Evolutionary conservation across 305 asterid genomes (phyloP).

Genomic region (Fraxinus velutina): DNA sequence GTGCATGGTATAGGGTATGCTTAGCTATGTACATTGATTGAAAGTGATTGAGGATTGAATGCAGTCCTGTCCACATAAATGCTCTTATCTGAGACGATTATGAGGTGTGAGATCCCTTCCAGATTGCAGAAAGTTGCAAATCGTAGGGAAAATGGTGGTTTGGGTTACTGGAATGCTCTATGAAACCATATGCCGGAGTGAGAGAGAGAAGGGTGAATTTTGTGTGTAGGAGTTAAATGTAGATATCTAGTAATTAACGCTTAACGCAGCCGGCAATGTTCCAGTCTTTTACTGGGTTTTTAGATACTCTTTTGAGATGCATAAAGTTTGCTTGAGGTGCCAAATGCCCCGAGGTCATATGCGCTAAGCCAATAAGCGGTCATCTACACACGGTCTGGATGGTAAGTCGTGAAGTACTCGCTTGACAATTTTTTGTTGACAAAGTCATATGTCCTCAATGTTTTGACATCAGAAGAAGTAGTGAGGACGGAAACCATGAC

Average conservation of each 20-base stretch:
- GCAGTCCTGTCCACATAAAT: not conserved
- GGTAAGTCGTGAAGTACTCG: not conserved
- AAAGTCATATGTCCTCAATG: not conserved
- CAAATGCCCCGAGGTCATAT: not conserved
- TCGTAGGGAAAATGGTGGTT: not conserved
- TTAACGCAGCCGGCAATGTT: not conserved
- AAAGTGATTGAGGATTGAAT: not conserved
- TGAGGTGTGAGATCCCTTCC: not conserved
- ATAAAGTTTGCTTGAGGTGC: not conserved
- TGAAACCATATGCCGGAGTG: not conserved
- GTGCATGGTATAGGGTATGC: not conserved
- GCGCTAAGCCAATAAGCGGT: not conserved
- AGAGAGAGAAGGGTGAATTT: not conserved
- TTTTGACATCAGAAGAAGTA: conserved; percentile 2
- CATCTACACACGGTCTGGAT: not conserved
- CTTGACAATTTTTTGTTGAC: not conserved
- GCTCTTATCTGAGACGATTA: not conserved
- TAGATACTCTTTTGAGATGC: not conserved
- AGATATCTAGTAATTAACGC: not conserved
- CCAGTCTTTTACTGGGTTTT: not conserved
- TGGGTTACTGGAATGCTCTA: not conserved
- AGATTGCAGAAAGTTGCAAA: not conserved
- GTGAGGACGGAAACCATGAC: not conserved
- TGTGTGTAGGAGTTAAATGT: not conserved
- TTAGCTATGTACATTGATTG: not conserved